A percentile compares a stretch with the other conserved stretches of the same genome.
These are phyloP conservation scores for Hypoxylon trugodes DNA, from an alignment of 495 filamentous ascomycete species.

Conservation along the genomic window DNA sequence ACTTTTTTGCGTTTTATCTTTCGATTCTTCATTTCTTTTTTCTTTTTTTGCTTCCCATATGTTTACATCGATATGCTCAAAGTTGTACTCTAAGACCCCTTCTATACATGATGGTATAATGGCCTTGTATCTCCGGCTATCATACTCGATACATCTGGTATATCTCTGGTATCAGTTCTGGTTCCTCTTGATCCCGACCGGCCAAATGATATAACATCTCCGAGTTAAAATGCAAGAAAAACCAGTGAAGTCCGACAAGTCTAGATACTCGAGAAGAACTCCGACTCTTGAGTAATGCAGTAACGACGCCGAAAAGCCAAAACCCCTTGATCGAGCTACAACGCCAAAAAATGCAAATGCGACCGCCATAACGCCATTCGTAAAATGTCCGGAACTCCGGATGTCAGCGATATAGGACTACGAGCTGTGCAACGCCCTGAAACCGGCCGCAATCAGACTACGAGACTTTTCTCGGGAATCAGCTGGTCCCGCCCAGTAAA, in stretches of 20 bases:
- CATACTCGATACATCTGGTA: too few relatives aligned
- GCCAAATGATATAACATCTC: constrained; percentile 7
- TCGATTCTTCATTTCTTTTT: too few relatives aligned
- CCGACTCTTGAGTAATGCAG: constrained; percentile 16
- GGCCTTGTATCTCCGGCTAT: too few relatives aligned
- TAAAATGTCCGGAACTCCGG: background rate
- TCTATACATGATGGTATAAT: too few relatives aligned
- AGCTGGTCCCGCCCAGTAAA: constrained; percentile 91
- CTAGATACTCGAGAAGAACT: constrained; percentile 3
- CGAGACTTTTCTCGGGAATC: constrained; percentile 70
- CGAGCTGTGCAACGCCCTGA: constrained; percentile 71
- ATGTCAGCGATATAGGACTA: constrained; percentile 29
- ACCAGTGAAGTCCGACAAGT: background rate
- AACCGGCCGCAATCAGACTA: constrained; percentile 80
- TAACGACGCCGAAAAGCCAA: too few relatives aligned
- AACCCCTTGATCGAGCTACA: constrained; percentile 1
- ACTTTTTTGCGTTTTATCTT: too few relatives aligned
- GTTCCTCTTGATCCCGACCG: background rate
- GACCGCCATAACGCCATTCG: constrained; percentile 21
- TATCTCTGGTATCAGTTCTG: constrained; percentile 20
- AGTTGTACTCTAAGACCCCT: background rate
- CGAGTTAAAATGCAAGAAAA: constrained; percentile 5
- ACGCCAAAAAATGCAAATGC: constrained; percentile 32
- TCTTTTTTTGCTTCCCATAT: too few relatives aligned
- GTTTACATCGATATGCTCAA: too few relatives aligned